Evolutionary conservation across 2,329 filamentous ascomycete species (phyloP).

Genomic region (Arthrobotrys megalospora): DNA sequence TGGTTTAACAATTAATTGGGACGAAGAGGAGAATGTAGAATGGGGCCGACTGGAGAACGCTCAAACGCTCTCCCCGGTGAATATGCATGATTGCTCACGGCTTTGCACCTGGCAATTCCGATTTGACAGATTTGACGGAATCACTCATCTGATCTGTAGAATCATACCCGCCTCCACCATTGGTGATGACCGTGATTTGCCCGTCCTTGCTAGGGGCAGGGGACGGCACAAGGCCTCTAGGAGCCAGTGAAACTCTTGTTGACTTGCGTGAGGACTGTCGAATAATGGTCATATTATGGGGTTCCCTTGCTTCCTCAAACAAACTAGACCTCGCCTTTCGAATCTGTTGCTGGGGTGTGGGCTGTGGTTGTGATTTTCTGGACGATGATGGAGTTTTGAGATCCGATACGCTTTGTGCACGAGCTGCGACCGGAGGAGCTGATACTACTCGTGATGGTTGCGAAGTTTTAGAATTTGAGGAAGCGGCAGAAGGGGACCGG

Average conservation of each 20-base stretch:
- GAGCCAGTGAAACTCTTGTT: constrained; percentile 55
- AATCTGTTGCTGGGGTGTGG: constrained; percentile 53
- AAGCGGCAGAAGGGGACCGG: constrained; percentile 48
- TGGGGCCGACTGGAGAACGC: neutral
- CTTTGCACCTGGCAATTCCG: constrained; percentile 58
- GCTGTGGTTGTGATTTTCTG: constrained; percentile 38
- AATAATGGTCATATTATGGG: constrained; percentile 60
- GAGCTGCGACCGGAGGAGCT: constrained; percentile 46
- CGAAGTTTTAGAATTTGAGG: constrained; percentile 45
- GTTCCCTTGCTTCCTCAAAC: constrained; percentile 59
- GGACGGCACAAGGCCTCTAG: constrained; percentile 54
- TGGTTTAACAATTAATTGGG: neutral
- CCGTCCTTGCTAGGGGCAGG: constrained; percentile 46
- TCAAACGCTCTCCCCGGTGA: neutral
- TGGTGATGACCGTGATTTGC: constrained; percentile 58
- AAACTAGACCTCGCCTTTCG: constrained; percentile 57
- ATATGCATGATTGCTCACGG: constrained; percentile 14
- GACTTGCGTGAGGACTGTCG: constrained; percentile 58
- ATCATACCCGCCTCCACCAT: constrained; percentile 47
- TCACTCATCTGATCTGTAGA: constrained; percentile 59
- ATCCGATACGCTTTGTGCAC: constrained; percentile 37
- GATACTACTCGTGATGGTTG: constrained; percentile 51
- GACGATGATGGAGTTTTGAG: constrained; percentile 35
- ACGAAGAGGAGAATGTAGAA: constrained; percentile 1
- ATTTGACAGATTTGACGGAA: constrained; percentile 56